Evolutionary conservation across 1,284 basidiomycete species (phyloP), one percentile per base, ranked within the genome.

Genomic region (Trichosporon ovoides): DNA sequence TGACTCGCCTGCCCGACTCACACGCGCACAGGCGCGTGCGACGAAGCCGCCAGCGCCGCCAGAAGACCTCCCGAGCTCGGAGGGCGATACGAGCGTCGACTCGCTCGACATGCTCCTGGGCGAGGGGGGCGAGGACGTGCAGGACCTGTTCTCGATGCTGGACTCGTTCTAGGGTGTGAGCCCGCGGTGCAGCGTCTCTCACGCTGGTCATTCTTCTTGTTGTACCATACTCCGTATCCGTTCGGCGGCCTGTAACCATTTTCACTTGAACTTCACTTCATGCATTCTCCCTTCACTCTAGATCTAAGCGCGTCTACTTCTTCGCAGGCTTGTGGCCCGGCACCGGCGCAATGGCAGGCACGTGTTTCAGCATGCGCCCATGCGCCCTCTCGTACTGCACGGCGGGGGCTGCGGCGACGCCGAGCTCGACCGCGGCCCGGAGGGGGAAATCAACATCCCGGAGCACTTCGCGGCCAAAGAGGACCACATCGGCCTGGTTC

Each of bases 401-500:
- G n/a, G 71, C 68, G 2, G 77, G 72, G 36, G 68, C 62, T 22
- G 75, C 76, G 4, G 73, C 75, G 16, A 69, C 74, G 7, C 71
- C 73, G 11, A 79, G 64, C 57, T 67, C 65, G 51, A 72, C 57
- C 1, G 78, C 78, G 3, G 70, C 70, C 20, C 68, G 40, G 4
- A 79, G 65, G 3, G 75, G 75, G 67, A 77, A 78, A 58, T 79
- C 78, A 20, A 73, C 66, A 60, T 78, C 66, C 35, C 78, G 61
- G 43, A 79, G 60, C 5, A 77, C 53, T 63, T 87, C 85, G 50
- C 89, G 79, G 2, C 84, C 88, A 14, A 89, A 76, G 58, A 85
- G 82, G 16, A 88, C 77, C 5, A 86, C 82, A 68, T 91, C 87
- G 2, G 86, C 83, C 66, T 87, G 82, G 19, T 84, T 84, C 2